Percentiles rank a stretch among this genome's conserved stretches.
phyloP scores from a whole-genome alignment of 1,284 basidiomycete species.

The Anthracocystis setariae region DNA sequence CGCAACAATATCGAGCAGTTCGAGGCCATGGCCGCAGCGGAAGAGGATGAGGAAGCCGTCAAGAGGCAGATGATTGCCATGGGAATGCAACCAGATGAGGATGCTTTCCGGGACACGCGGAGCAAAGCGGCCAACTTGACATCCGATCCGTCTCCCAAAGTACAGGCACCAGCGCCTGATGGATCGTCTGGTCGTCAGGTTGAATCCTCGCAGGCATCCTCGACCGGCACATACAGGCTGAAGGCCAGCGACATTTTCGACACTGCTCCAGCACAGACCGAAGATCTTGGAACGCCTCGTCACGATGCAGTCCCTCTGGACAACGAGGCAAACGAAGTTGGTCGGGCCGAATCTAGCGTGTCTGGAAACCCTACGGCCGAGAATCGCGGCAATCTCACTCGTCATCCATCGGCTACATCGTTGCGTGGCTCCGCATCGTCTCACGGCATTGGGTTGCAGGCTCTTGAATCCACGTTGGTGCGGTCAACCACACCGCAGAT shows the following conservation, averaged over 20 bases:
- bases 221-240: constrained; percentile 20
- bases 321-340: too few species aligned
- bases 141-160: background rate
- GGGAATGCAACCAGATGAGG: constrained; percentile 54
- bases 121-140: background rate
- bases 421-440: constrained; percentile 38
- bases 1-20: constrained; percentile 55
- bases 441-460: constrained; percentile 47
- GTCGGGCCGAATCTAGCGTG: too few species aligned
- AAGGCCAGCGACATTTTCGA: constrained; percentile 55
- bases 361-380: constrained; percentile 1
- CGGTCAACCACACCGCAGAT: constrained; percentile 44
- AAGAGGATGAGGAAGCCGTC: constrained; percentile 55
- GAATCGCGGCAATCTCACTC: background rate
- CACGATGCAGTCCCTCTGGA: too few species aligned
- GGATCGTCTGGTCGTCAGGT: constrained; percentile 14
- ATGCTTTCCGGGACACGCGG: constrained; percentile 17
- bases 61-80: constrained; percentile 49
- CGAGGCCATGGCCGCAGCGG: constrained; percentile 52
- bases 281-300: background rate
- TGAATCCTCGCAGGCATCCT: constrained; percentile 26
- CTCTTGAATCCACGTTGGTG: constrained; percentile 41
- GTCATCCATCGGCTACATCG: constrained; percentile 16
- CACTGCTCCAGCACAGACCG: background rate
- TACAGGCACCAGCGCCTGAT: background rate